A percentile compares a stretch with the other conserved stretches of the same genome.
Evolutionary conservation across 2,329 filamentous ascomycete genomes (phyloP).

Genomic region (Monosporascus ibericus): DNA sequence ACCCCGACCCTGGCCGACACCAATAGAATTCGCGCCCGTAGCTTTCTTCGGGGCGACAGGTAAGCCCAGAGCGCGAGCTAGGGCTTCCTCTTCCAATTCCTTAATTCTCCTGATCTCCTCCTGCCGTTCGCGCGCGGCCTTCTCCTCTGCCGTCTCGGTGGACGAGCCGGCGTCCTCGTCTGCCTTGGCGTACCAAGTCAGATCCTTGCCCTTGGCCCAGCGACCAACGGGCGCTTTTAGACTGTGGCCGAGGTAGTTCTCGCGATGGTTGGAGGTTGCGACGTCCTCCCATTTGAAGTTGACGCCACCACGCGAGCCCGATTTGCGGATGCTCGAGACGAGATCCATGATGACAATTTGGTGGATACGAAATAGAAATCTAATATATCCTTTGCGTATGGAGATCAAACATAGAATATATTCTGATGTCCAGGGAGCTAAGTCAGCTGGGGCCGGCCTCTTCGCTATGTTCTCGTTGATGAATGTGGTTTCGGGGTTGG

Average conservation of each 20-base stretch:
- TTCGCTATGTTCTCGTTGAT: neutral
- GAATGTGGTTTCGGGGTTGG: neutral
- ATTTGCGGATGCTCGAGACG: conserved; percentile 83
- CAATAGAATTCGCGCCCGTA: conserved; percentile 63
- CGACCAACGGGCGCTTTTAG: conserved; percentile 87
- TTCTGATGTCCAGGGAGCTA: neutral
- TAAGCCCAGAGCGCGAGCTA: conserved; percentile 75
- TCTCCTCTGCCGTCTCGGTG: conserved; percentile 53
- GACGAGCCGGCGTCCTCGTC: conserved; percentile 43
- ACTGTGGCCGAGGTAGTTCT: conserved; percentile 85
- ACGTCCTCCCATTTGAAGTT: conserved; percentile 98
- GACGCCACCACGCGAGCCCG: conserved; percentile 83
- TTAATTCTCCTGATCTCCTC: conserved; percentile 80
- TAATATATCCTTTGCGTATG: neutral
- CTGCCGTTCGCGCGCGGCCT: conserved; percentile 54
- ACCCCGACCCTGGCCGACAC: conserved; percentile 39
- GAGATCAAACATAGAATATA: too few species aligned
- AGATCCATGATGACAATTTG: conserved; percentile 66
- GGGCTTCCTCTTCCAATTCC: conserved; percentile 87
- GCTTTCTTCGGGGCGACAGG: conserved; percentile 58
- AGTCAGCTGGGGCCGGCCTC: neutral
- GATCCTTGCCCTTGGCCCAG: conserved; percentile 74
- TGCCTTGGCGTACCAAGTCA: conserved; percentile 60
- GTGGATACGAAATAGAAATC: neutral
- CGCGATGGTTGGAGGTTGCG: conserved; percentile 76